These are phyloP conservation scores for Dendrobium nobile DNA, from an alignment of 106 monocot genomes.

Conservation along the genomic window DNA sequence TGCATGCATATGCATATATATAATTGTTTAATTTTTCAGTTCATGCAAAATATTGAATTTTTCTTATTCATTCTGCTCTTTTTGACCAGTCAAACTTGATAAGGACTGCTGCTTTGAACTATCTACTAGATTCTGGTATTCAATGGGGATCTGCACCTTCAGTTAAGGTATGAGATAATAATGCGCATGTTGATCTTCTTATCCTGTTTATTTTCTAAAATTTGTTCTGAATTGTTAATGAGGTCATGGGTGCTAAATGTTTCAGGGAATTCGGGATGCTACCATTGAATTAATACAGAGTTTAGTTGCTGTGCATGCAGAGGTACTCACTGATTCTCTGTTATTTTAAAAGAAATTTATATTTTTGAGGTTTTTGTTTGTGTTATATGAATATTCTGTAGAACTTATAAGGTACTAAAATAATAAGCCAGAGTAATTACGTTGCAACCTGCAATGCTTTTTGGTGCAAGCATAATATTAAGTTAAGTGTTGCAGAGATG, in stretches of 20 bases:
- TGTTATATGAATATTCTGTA: not conserved
- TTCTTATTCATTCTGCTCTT: slow-evolving; percentile 10
- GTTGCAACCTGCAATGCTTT: no score
- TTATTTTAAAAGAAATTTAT: not conserved
- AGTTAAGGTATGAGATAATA: slow-evolving; percentile 58
- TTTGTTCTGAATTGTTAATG: not conserved
- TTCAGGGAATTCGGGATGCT: slow-evolving; percentile 95
- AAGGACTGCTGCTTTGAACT: slow-evolving; percentile 66
- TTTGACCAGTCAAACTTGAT: slow-evolving; percentile 70
- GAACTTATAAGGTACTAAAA: not conserved
- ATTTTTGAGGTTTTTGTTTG: not conserved
- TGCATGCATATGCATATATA: no score
- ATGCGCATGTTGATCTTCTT: not conserved
- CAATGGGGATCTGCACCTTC: slow-evolving; percentile 90
- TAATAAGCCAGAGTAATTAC: not conserved
- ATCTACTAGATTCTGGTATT: slow-evolving; percentile 86
- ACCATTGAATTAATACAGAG: slow-evolving; percentile 81
- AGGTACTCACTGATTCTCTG: slow-evolving; percentile 36
- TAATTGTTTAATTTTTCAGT: not conserved
- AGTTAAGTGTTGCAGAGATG: no score
- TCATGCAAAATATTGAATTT: not conserved
- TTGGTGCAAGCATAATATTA: no score
- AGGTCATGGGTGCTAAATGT: not conserved
- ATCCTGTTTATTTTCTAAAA: not conserved
- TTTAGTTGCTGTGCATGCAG: slow-evolving; percentile 84